Evolutionary conservation across 2,329 filamentous ascomycete species (phyloP).

Genomic region (Hymenoscyphus repandus): DNA sequence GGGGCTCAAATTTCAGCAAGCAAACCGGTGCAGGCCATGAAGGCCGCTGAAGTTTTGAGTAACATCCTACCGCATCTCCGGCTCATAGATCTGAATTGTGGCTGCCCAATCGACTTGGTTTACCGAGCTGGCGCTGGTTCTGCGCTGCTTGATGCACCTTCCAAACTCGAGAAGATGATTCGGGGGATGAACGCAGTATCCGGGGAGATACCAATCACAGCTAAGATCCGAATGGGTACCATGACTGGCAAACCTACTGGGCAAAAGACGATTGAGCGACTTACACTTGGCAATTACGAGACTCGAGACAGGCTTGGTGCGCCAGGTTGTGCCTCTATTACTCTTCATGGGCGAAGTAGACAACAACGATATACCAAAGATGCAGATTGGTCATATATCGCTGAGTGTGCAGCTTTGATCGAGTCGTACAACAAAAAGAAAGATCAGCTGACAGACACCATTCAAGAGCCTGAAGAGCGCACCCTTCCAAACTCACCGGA

Average conservation of each 20-base stretch:
- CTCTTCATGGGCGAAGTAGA: conserved; percentile 85
- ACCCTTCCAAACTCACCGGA: conserved; percentile 61
- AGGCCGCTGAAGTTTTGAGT: conserved; percentile 77
- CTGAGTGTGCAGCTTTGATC: conserved; percentile 81
- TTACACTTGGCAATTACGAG: conserved; percentile 75
- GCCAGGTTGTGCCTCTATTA: conserved; percentile 88
- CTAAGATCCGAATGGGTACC: conserved; percentile 91
- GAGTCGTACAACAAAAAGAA: conserved; percentile 69
- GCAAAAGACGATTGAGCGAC: conserved; percentile 72
- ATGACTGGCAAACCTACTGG: conserved; percentile 75
- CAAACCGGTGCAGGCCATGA: conserved; percentile 85
- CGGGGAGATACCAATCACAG: conserved; percentile 83
- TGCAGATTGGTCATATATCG: conserved; percentile 95
- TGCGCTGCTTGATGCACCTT: conserved; percentile 79
- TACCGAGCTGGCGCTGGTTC: conserved; percentile 85
- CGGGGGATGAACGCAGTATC: conserved; percentile 95
- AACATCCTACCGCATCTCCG: conserved; percentile 76
- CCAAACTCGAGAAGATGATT: conserved; percentile 90
- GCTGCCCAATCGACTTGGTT: conserved; percentile 93
- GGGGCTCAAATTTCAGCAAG: conserved; percentile 90
- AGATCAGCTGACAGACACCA: conserved; percentile 66
- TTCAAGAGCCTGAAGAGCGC: conserved; percentile 68
- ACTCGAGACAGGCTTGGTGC: conserved; percentile 65
- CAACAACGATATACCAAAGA: conserved; percentile 89
- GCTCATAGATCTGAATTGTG: conserved; percentile 92